phyloP scores from a whole-genome alignment of 768 basidiomycete species.

The Lactarius quietus region DNA sequence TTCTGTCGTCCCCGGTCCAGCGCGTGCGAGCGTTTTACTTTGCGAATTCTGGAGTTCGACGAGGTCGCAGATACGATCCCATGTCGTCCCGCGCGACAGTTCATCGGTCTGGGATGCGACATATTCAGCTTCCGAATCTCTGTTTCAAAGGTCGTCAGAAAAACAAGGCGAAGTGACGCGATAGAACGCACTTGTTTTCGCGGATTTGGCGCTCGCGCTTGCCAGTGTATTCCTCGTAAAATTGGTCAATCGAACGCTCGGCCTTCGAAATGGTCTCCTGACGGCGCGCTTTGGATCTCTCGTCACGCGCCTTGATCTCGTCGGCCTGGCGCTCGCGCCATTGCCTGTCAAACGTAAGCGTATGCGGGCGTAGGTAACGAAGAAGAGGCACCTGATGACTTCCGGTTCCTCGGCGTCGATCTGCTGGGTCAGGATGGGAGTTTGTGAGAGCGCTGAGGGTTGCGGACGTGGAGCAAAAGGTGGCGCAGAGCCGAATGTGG shows the following conservation, averaged over 20 bases:
- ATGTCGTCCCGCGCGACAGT: constrained; percentile 87
- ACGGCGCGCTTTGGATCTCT: constrained; percentile 67
- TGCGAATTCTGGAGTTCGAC: constrained; percentile 94
- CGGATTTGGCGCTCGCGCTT: constrained; percentile 90
- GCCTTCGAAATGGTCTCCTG: constrained; percentile 83
- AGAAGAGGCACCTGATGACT: constrained; percentile 64
- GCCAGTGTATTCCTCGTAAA: constrained; percentile 82
- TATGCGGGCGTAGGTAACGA: neutral
- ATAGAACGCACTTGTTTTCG: constrained; percentile 82
- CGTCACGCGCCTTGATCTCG: constrained; percentile 82
- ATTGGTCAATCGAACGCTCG: constrained; percentile 82
- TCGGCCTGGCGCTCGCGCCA: constrained; percentile 87
- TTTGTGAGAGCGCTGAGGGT: constrained; percentile 62
- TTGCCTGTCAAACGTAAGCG: constrained; percentile 44
- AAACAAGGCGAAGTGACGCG: neutral
- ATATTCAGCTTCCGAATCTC: constrained; percentile 85
- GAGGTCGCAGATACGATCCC: constrained; percentile 87
- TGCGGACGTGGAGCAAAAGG: constrained; percentile 79
- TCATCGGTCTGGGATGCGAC: constrained; percentile 65
- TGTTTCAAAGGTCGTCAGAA: constrained; percentile 33
- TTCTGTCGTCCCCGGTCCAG: constrained; percentile 86
- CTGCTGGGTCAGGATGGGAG: constrained; percentile 67
- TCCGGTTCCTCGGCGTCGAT: constrained; percentile 80
- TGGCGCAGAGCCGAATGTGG: constrained; percentile 46
- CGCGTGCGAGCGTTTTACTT: constrained; percentile 90